Percentiles rank a stretch among this genome's conserved stretches.
Conservation (phyloP, 768 basidiomycete species). For the Mrakia blollopis region DNA sequence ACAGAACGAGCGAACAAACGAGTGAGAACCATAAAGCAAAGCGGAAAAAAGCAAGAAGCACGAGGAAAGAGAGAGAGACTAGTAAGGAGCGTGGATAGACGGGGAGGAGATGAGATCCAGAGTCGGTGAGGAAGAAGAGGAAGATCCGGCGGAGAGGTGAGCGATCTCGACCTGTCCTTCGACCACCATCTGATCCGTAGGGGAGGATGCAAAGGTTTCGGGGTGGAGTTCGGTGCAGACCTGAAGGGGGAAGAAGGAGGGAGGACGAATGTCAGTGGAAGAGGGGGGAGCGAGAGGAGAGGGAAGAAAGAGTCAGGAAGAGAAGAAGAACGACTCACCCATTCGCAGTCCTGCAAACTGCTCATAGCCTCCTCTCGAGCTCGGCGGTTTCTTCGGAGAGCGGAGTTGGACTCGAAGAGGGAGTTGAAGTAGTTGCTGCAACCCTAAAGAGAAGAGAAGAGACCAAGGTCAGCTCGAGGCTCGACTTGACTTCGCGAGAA, state of each 20-base stretch:
- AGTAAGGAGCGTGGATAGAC: neutral
- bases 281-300: no score
- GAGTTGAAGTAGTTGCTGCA: constrained; percentile 14
- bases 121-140: neutral
- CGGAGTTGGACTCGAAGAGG: constrained; percentile 8
- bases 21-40: neutral
- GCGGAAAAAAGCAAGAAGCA: neutral
- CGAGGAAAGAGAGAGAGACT: neutral
- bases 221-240: constrained; percentile 2
- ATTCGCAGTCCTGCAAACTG: constrained; percentile 6
- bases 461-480: neutral
- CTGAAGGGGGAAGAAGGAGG: neutral
- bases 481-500: neutral
- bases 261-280: no score
- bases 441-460: neutral
- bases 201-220: neutral
- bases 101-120: neutral
- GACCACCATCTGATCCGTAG: neutral
- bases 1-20: neutral
- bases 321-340: neutral
- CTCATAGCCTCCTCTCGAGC: neutral
- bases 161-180: neutral
- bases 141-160: no score
- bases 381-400: neutral
- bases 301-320: neutral